Base-by-base conservation (phyloP, 352 stramenopile species). In the Phytophthora constricta region DNA sequence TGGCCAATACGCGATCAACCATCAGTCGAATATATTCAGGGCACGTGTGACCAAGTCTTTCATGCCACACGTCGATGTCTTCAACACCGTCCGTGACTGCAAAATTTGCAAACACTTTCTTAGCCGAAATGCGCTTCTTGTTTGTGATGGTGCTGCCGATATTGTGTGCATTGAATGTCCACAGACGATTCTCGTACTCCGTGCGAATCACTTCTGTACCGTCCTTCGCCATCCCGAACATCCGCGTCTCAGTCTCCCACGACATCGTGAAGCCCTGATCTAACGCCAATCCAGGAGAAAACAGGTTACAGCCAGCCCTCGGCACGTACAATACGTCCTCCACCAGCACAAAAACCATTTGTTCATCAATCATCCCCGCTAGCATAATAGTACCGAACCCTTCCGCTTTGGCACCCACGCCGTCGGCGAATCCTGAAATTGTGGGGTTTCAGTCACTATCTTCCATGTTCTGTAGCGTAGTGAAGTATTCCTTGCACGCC, bases 401-500 rank as follows among this genome's bases (percentile, higher is more conserved):
- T 55, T 65, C 50, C 9, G 55, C 55, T 37, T 62, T 7, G 9
- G 43, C 31, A 46, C 51, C 47, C 14, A 47, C n/a, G 22, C 27
- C 39, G 2, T 52, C 54, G 19, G 55, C 62, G 13, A 65, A 57
- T 2, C 48, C 47, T 16, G 43, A 31, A 7, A 62, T 58, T 0
- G 2, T 65, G 8, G 50, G 26, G 39, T 69, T 64, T 16, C 62
- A 63, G 17, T 39, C 48, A 28, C 62, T 60, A 19, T 70, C 54
- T 8, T 65, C 55, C 63, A 71, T 65, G 25, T 25, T 54, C 0
- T 62, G 25, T 3, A 62, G 1, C 13, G 22, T n/a, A 0, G 55
- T 65, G 9, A 71, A 71, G 25, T 71, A 71, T 20, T 65, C 50
- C 31, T 65, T 70, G 20, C 41, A 33, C 5, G 55, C 39, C 48